Evolutionary conservation across 495 filamentous ascomycete species (phyloP), one percentile per base, ranked within the genome.

Genomic region (Neurospora tetraspora): DNA sequence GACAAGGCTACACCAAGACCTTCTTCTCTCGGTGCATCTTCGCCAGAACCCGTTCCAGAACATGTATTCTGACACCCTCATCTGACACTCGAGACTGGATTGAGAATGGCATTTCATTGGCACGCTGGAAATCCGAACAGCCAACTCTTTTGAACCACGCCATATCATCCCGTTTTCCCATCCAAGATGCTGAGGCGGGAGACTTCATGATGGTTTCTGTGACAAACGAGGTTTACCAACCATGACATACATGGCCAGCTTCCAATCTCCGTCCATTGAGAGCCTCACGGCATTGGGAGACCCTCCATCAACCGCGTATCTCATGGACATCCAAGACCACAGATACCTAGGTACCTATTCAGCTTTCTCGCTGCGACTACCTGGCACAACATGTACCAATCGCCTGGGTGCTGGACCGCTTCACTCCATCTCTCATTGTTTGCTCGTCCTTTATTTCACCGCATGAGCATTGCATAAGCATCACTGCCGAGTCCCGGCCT

Each of bases 271-370:
- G 23, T 59, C 23, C 47, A 27, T 31, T 14, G 47, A 3, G 23
- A 59, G 47, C 11, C 31, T 31, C 23, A 5, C 45, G 4, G 4
- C 5, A 3, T 31, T 16, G 11, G 5, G 20, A 14, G 14, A 16
- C 2, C 5, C 8, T 16, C 4, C 12, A 0, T 0, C 23, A 31
- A 4, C 1, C 3, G 53, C 6, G 0, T 61, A 34, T 31, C 5
- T 16, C 53, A 7, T 0, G 2, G 11, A 31, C 23, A 31, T 34
- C 23, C 47, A 1, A 6, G 12, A 23, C 20, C 20, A 34, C 31
- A 2, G 27, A 5, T 0, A 34, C 27, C 27, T 31, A 31, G 27
- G 27, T 34, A 34, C 34, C 34, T 34, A 36, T 27, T 6, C 23
- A 14, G 9, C 11, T 59, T 59, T 59, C 23, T 27, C 20, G 34